phyloP scores from a whole-genome alignment of 108 stramenopile genomes.

The Epipyxis sp. region DNA sequence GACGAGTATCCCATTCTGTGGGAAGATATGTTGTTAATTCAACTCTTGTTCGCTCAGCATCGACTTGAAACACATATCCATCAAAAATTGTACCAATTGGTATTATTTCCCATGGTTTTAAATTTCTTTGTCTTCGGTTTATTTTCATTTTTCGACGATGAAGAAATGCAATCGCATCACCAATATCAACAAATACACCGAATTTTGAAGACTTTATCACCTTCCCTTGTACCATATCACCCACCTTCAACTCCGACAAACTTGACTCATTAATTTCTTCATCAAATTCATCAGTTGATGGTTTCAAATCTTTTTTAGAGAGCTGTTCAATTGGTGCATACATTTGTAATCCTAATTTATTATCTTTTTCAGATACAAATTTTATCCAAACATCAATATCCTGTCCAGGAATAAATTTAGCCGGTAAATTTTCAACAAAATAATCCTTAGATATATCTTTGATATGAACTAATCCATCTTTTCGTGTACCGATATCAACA shows the following conservation, averaged over 20 bases:
- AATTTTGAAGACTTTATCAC: conserved; percentile 2
- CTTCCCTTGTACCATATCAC: background rate
- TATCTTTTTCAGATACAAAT: background rate
- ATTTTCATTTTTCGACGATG: background rate
- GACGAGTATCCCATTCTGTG: background rate
- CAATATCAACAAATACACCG: background rate
- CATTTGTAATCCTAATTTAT: background rate
- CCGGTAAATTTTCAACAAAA: background rate
- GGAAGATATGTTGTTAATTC: conserved; percentile 12
- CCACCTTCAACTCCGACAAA: background rate
- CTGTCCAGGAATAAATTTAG: background rate
- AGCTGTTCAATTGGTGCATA: too few species aligned
- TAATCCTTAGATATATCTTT: background rate
- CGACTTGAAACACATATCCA: background rate
- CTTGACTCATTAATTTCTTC: background rate
- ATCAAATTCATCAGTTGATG: background rate
- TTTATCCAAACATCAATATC: conserved; percentile 3
- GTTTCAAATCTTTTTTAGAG: too few species aligned
- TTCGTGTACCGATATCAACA: background rate
- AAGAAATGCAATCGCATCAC: background rate
- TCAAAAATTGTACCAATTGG: background rate
- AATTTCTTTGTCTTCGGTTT: background rate
- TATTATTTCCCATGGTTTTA: conserved; percentile 9
- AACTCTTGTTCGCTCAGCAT: background rate
- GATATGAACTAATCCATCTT: conserved; percentile 17